Evolutionary conservation across 768 basidiomycete species (phyloP).

Genomic region (Xerocomellus chrysenteron): DNA sequence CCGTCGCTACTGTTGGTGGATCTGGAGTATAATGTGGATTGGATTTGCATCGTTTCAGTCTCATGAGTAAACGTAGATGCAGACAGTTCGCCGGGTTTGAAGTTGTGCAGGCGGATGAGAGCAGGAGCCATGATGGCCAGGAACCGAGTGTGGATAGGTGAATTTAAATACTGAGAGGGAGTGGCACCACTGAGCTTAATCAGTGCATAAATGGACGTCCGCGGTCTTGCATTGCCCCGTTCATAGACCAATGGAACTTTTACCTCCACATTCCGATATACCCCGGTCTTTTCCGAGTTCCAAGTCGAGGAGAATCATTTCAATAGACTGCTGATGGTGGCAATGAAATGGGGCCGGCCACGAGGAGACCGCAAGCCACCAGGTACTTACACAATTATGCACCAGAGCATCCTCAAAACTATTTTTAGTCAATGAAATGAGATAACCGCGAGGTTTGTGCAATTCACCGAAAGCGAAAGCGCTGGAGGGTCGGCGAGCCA

Average conservation of each 20-base stretch:
- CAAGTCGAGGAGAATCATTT: slow-evolving; percentile 12
- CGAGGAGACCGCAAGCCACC: slow-evolving; percentile 16
- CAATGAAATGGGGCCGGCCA: slow-evolving; percentile 21
- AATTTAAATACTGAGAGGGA: slow-evolving; percentile 17
- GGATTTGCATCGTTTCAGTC: slow-evolving; percentile 2
- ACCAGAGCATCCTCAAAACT: background rate
- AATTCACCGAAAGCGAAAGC: background rate
- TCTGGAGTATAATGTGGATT: slow-evolving; percentile 10
- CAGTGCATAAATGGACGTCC: slow-evolving; percentile 6
- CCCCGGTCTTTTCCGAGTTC: slow-evolving; percentile 14
- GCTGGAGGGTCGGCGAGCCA: background rate
- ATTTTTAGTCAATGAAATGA: background rate
- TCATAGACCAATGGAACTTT: slow-evolving; percentile 17
- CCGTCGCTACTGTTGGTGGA: background rate
- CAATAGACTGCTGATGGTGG: slow-evolving; percentile 15
- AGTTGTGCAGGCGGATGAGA: slow-evolving; percentile 1
- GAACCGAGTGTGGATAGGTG: background rate
- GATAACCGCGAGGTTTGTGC: background rate
- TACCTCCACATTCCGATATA: slow-evolving; percentile 16
- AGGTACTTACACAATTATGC: slow-evolving; percentile 7
- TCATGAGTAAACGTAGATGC: background rate
- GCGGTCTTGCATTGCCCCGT: slow-evolving; percentile 17
- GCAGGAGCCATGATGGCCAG: slow-evolving; percentile 10
- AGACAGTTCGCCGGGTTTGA: background rate
- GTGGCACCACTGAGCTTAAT: slow-evolving; percentile 13